phyloP scores from a whole-genome alignment of 768 basidiomycete genomes.

The Leccinum aurantiacum region DNA sequence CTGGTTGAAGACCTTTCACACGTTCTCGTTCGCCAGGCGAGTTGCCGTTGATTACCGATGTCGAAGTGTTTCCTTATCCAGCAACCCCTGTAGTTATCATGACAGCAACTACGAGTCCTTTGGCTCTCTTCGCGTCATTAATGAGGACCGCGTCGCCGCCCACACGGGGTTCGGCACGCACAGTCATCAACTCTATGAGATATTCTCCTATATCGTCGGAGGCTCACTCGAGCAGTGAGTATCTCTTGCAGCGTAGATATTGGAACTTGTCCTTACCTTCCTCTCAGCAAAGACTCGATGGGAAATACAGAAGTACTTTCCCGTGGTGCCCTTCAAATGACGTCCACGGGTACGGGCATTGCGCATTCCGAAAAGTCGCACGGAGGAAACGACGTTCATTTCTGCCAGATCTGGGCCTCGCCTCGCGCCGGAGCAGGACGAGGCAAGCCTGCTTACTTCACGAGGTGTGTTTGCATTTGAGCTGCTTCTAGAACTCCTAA shows the following conservation, averaged over 20 bases:
- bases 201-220: slow-evolving; percentile 82
- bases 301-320: slow-evolving; percentile 86
- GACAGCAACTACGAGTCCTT: slow-evolving; percentile 57
- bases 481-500: background rate
- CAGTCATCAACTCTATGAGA: slow-evolving; percentile 83
- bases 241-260: background rate
- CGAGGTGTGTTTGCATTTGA: slow-evolving; percentile 43
- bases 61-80: background rate
- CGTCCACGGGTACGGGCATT: slow-evolving; percentile 90
- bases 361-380: slow-evolving; percentile 71
- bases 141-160: slow-evolving; percentile 85
- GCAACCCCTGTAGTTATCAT: slow-evolving; percentile 48
- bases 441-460: slow-evolving; percentile 75
- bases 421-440: slow-evolving; percentile 38
- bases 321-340: slow-evolving; percentile 89
- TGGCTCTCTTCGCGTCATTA: slow-evolving; percentile 83
- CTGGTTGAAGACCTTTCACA: slow-evolving; percentile 88
- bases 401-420: slow-evolving; percentile 70
- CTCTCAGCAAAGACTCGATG: slow-evolving; percentile 81
- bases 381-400: slow-evolving; percentile 49
- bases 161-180: slow-evolving; percentile 84
- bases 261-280: background rate
- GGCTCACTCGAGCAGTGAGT: slow-evolving; percentile 82
- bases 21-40: slow-evolving; percentile 73
- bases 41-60: slow-evolving; percentile 27